phyloP scores from a whole-genome alignment of 1,284 basidiomycete genomes.

The Albatrellus sp. region DNA sequence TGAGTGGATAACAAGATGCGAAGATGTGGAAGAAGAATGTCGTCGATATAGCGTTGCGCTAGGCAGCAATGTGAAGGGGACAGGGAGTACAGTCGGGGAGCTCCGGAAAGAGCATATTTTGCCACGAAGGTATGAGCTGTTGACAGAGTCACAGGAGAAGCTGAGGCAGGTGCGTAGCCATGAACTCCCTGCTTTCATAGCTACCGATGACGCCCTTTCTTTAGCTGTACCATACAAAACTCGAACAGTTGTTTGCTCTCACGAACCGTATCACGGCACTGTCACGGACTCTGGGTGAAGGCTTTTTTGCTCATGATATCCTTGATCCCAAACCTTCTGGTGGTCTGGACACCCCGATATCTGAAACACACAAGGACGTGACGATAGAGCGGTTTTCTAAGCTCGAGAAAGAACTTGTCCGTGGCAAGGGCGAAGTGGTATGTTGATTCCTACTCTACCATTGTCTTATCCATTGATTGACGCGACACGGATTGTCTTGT shows the following conservation, averaged over 20 bases:
- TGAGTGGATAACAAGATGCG: conserved; percentile 55
- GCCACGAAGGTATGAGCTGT: conserved; percentile 53
- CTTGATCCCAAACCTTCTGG: conserved; percentile 31
- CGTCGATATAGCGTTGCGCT: conserved; percentile 49
- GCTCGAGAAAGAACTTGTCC: conserved; percentile 69
- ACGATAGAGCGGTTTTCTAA: conserved; percentile 65
- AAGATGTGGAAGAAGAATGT: conserved; percentile 49
- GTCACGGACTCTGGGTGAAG: conserved; percentile 44
- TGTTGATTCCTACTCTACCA: conserved; percentile 18
- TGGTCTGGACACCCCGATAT: conserved; percentile 17
- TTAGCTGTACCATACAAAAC: conserved; percentile 66
- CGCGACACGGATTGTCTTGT: conserved; percentile 7
- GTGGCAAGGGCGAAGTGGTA: conserved; percentile 72
- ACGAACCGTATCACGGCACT: conserved; percentile 48
- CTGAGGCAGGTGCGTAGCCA: conserved; percentile 48
- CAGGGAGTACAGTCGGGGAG: conserved; percentile 36
- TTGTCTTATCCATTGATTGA: neutral
- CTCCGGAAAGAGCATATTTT: conserved; percentile 46
- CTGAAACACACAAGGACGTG: conserved; percentile 43
- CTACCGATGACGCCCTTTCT: neutral
- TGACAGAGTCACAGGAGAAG: conserved; percentile 58
- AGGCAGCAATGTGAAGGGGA: conserved; percentile 57
- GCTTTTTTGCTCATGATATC: conserved; percentile 48
- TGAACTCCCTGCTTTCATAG: neutral
- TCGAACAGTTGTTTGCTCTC: conserved; percentile 60